Evolutionary conservation across 805 yeast species (phyloP).

Genomic region (Kurtzmaniella cleridarum): DNA sequence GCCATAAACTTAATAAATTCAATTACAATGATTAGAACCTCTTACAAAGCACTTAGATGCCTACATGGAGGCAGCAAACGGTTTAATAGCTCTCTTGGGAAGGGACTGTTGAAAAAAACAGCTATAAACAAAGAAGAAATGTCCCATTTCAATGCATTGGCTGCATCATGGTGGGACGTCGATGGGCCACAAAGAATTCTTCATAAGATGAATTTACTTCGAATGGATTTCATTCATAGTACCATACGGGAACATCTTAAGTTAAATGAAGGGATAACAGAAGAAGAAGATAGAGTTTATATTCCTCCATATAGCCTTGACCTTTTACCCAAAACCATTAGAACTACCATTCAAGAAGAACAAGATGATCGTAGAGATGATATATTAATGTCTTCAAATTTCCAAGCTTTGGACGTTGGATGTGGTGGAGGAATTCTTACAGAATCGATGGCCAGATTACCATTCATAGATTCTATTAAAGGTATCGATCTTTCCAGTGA

Average conservation of each 20-base stretch:
- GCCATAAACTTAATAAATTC: too few relatives aligned
- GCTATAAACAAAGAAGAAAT: conserved; percentile 58
- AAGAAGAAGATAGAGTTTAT: conserved; percentile 45
- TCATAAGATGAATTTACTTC: conserved; percentile 86
- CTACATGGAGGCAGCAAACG: too few relatives aligned
- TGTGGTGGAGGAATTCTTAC: conserved; percentile 97
- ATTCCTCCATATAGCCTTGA: conserved; percentile 74
- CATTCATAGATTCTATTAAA: conserved; percentile 53
- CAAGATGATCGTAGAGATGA: conserved; percentile 43
- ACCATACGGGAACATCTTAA: conserved; percentile 44
- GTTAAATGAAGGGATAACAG: conserved; percentile 28
- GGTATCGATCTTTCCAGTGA: conserved; percentile 87
- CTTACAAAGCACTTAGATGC: too few relatives aligned
- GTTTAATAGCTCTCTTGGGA: too few relatives aligned
- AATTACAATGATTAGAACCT: too few relatives aligned
- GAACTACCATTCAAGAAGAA: conserved; percentile 42
- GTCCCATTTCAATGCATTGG: conserved; percentile 78
- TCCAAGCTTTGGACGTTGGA: conserved; percentile 78
- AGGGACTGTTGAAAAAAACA: conserved; percentile 14
- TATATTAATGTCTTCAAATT: conserved; percentile 27
- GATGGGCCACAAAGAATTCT: conserved; percentile 88
- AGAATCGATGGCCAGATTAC: conserved; percentile 79
- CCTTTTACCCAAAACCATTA: conserved; percentile 56
- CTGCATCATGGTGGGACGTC: conserved; percentile 98
- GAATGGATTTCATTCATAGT: conserved; percentile 80